Evolutionary conservation across 192 early-diverging fungal genomes (phyloP).

Genomic region (Jimgerdemannia lactiflua): DNA sequence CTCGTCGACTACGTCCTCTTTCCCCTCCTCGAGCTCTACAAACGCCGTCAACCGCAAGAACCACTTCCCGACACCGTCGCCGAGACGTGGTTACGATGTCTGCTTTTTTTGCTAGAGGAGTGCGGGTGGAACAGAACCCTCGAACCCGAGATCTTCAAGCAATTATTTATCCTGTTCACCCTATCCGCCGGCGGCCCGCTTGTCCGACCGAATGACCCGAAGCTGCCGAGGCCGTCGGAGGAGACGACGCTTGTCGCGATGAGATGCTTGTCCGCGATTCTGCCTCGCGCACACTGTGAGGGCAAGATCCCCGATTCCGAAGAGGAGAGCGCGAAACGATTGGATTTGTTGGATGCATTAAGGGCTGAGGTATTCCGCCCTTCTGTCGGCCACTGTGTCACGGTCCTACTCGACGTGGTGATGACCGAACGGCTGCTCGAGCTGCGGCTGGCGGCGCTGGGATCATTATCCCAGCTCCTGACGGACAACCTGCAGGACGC

Average conservation of each 20-base stretch:
- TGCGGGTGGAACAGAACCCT: conserved; percentile 12
- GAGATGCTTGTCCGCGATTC: conserved; percentile 5
- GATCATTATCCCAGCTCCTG: conserved; percentile 24
- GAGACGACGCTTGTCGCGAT: conserved; percentile 9
- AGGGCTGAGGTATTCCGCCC: conserved; percentile 7
- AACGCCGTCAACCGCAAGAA: neutral
- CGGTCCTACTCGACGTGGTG: conserved; percentile 10
- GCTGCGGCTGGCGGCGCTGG: conserved; percentile 29
- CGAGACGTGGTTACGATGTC: conserved; percentile 20
- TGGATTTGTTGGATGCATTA: conserved; percentile 3
- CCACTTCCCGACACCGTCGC: conserved; percentile 12
- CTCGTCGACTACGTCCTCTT: conserved; percentile 23
- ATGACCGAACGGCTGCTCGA: conserved; percentile 19
- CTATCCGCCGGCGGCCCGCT: conserved; percentile 10
- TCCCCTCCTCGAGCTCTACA: conserved; percentile 15
- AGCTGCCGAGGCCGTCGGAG: neutral
- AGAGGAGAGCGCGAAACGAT: neutral
- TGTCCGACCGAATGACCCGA: neutral
- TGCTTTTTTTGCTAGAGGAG: conserved; percentile 11
- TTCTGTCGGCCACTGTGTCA: conserved; percentile 13
- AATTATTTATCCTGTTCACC: conserved; percentile 19
- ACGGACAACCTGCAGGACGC: conserved; percentile 19
- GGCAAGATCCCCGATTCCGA: neutral
- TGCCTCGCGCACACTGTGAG: neutral
- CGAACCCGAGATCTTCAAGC: conserved; percentile 5